Percentiles rank a stretch among this genome's conserved stretches.
phyloP scores from a whole-genome alignment of 208 protist species.

The Acanthamoeba triangularis region DNA sequence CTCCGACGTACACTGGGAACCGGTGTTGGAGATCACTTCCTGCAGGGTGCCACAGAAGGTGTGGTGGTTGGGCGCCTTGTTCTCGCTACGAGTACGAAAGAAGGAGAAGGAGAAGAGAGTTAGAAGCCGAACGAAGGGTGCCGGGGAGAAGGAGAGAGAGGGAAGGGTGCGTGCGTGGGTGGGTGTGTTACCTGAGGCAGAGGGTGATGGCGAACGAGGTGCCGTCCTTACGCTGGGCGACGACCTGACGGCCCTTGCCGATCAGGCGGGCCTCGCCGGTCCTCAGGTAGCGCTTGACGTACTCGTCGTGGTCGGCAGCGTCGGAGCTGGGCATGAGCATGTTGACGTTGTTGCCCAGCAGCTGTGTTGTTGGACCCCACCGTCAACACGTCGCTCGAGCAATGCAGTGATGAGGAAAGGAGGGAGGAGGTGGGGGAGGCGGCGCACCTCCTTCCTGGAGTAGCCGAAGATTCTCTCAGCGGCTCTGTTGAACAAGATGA shows the following conservation, averaged over 20 bases:
- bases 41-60: slow-evolving; percentile 13
- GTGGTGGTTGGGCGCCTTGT: slow-evolving; percentile 26
- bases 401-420: not conserved
- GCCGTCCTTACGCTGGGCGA: slow-evolving; percentile 63
- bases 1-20: not conserved
- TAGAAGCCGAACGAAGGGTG: not conserved
- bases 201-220: slow-evolving; percentile 48
- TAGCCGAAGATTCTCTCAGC: not conserved
- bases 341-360: slow-evolving; percentile 44
- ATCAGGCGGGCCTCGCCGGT: slow-evolving; percentile 56
- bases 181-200: not conserved
- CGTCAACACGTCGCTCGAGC: not conserved
- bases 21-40: not conserved
- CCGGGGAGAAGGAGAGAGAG: not conserved
- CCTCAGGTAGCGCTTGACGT: slow-evolving; percentile 37
- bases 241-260: slow-evolving; percentile 52
- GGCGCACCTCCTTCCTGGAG: not conserved
- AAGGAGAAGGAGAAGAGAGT: not conserved
- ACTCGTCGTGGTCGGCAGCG: slow-evolving; percentile 48
- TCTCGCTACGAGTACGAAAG: not conserved
- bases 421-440: not conserved
- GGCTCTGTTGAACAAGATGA: not conserved
- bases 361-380: not conserved
- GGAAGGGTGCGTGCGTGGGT: not conserved
- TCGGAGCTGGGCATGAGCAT: slow-evolving; percentile 64